Percentiles rank a stretch among this genome's conserved stretches.
Conservation (phyloP, 2,329 filamentous ascomycete genomes). For the Juglanconis sp. region DNA sequence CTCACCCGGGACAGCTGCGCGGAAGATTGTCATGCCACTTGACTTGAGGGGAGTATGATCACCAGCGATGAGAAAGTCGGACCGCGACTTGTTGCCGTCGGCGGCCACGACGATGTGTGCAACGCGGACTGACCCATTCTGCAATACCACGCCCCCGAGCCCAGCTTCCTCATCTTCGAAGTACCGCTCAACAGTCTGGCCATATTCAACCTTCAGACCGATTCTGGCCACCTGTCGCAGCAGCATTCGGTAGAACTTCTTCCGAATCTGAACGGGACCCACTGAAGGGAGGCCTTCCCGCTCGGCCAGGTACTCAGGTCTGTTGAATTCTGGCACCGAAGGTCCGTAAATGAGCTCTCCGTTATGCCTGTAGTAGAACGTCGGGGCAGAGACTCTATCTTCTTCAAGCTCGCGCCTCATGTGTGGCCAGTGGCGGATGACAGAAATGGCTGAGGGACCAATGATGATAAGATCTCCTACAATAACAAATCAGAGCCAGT, state of each 20-base stretch:
- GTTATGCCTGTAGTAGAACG: not conserved
- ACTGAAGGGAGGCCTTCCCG: not conserved
- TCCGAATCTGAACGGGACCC: not conserved
- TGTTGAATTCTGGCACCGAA: not conserved
- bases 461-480: slow-evolving; percentile 4
- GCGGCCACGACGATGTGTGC: not conserved
- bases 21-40: slow-evolving; percentile 2
- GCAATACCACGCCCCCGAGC: not conserved
- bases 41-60: not conserved
- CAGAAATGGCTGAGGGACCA: not conserved
- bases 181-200: slow-evolving; percentile 27
- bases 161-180: slow-evolving; percentile 19
- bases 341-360: not conserved
- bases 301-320: not conserved
- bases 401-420: not conserved
- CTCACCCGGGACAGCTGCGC: not conserved
- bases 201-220: slow-evolving; percentile 28
- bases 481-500: not conserved
- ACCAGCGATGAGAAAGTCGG: not conserved
- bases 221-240: slow-evolving; percentile 24
- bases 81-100: not conserved
- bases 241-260: slow-evolving; percentile 12
- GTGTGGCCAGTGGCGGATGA: slow-evolving; percentile 1
- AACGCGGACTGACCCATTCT: not conserved
- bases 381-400: not conserved